Conservation (phyloP, 2,329 filamentous ascomycete species). For the Colletotrichum tanaceti region DNA sequence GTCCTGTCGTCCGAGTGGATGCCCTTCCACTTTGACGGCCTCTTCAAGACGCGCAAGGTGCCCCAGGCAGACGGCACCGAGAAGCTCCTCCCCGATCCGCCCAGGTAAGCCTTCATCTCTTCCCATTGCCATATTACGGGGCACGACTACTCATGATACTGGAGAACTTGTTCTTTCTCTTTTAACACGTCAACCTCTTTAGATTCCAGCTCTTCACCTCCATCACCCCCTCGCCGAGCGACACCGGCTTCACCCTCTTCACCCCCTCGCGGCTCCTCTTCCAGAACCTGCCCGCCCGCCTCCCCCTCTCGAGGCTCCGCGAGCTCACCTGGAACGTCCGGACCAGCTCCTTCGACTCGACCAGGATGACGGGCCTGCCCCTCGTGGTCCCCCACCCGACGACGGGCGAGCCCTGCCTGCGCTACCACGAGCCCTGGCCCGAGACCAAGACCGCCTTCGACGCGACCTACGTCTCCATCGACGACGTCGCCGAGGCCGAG, state of each 20-base stretch:
- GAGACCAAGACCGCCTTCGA: constrained; percentile 63
- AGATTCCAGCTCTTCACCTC: constrained; percentile 66
- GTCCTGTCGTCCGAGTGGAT: constrained; percentile 65
- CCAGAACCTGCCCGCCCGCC: constrained; percentile 55
- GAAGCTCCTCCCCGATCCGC: constrained; percentile 56
- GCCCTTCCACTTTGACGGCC: constrained; percentile 68
- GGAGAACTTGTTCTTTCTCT: background rate
- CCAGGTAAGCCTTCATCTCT: constrained; percentile 49
- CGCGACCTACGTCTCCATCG: constrained; percentile 57
- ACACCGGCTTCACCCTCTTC: constrained; percentile 66
- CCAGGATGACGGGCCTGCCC: constrained; percentile 56
- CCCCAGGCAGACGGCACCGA: constrained; percentile 53
- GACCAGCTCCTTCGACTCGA: constrained; percentile 60
- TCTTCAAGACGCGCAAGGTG: constrained; percentile 64
- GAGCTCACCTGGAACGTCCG: constrained; percentile 61
- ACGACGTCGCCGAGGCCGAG: constrained; percentile 49
- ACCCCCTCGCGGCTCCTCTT: constrained; percentile 63
- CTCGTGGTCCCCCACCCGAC: constrained; percentile 59
- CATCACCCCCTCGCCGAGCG: constrained; percentile 58
- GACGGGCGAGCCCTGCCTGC: constrained; percentile 60
- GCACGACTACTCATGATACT: background rate
- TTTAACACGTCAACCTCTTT: constrained; percentile 1
- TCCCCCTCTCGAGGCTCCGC: constrained; percentile 52
- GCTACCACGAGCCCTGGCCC: constrained; percentile 67
- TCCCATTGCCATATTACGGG: background rate